Conservation (phyloP, 176 grass and related monocot genomes). For the Areca catechu region DNA sequence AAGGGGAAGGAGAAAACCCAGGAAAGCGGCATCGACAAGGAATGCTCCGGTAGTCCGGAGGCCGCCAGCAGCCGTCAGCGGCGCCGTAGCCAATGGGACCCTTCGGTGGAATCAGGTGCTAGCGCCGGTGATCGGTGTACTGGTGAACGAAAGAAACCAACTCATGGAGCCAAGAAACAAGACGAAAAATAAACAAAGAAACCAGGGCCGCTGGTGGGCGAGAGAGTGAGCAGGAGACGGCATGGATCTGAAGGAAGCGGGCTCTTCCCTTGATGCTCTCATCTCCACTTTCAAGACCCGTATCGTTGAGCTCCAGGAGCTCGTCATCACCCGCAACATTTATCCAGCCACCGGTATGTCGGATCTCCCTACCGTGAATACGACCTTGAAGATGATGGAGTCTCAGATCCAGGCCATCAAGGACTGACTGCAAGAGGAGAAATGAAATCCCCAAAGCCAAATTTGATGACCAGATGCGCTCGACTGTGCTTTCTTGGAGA, state of each 20-base stretch:
- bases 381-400: constrained; percentile 61
- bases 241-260: no score
- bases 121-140: no score
- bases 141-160: no score
- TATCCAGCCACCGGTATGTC: constrained; percentile 42
- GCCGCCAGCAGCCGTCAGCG: no score
- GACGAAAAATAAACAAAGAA: no score
- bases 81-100: no score
- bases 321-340: constrained; percentile 88
- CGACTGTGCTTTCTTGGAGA: constrained; percentile 12
- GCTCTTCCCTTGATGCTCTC: constrained; percentile 50
- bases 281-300: constrained; percentile 47
- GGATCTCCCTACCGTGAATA: constrained; percentile 56
- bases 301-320: constrained; percentile 62
- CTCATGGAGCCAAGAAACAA: no score
- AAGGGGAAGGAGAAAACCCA: no score
- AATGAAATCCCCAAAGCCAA: constrained; percentile 76
- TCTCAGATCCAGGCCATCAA: constrained; percentile 57
- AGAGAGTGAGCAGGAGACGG: constrained; percentile 11
- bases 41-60: no score
- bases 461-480: constrained; percentile 31
- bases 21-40: no score
- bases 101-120: no score
- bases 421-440: constrained; percentile 62
- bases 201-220: not conserved